Conservation (phyloP, 352 stramenopile species). For the Globisporangium parvum region DNA sequence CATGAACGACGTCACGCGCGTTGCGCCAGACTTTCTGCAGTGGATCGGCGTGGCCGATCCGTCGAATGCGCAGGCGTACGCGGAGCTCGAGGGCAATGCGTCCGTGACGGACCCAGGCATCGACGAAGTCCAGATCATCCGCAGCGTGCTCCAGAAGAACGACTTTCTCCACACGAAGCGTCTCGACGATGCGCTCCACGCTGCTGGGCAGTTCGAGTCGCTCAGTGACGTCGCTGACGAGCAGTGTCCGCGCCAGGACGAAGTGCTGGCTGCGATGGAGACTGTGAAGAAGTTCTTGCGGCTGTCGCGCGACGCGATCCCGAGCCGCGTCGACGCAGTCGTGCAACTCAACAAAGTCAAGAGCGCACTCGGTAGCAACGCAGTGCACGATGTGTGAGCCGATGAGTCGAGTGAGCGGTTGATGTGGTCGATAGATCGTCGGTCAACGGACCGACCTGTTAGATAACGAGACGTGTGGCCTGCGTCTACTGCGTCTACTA, state of each 20-base stretch:
- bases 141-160: slow-evolving; percentile 76
- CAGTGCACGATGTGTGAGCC: slow-evolving; percentile 26
- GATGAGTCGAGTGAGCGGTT: too few species aligned
- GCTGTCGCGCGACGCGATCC: slow-evolving; percentile 43
- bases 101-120: slow-evolving; percentile 71
- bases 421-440: too few species aligned
- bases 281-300: slow-evolving; percentile 74
- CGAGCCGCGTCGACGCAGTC: slow-evolving; percentile 49
- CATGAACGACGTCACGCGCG: slow-evolving; percentile 46
- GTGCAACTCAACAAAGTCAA: slow-evolving; percentile 76
- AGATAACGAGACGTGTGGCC: background rate
- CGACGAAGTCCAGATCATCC: slow-evolving; percentile 81
- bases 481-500: background rate
- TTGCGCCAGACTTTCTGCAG: slow-evolving; percentile 66
- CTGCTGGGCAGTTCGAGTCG: slow-evolving; percentile 38
- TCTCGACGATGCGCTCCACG: slow-evolving; percentile 48
- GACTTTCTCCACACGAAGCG: slow-evolving; percentile 62
- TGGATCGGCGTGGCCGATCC: slow-evolving; percentile 61
- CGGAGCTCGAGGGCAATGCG: slow-evolving; percentile 73
- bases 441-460: too few species aligned
- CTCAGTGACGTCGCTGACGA: slow-evolving; percentile 51
- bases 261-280: slow-evolving; percentile 52
- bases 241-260: slow-evolving; percentile 35
- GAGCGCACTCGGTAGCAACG: slow-evolving; percentile 27
- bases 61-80: slow-evolving; percentile 50